A percentile compares a stretch with the other conserved stretches of the same genome.
These are phyloP conservation scores for Microascus cirrosus DNA, from an alignment of 2,329 filamentous ascomycete species.

Conservation along the genomic window DNA sequence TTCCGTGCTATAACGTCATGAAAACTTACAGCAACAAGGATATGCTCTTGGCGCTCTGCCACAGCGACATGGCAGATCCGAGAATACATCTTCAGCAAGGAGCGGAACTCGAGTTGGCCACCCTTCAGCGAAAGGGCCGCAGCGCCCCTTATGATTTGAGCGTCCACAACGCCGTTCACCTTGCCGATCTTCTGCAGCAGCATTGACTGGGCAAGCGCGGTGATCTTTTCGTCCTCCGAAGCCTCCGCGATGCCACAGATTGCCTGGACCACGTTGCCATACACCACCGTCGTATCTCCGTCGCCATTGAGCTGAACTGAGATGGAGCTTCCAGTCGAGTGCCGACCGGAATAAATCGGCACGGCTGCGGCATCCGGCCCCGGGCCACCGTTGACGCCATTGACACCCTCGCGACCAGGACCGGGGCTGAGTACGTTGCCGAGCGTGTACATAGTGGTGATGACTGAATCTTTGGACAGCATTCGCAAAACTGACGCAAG, in stretches of 20 bases:
- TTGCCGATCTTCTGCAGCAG: conserved; percentile 91
- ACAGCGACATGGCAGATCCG: conserved; percentile 65
- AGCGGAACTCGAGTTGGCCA: conserved; percentile 71
- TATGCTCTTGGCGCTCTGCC: conserved; percentile 51
- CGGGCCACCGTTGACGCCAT: conserved; percentile 27
- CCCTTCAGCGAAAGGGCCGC: conserved; percentile 68
- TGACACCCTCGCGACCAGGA: conserved; percentile 40
- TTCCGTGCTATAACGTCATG: background rate
- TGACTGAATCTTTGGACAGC: conserved; percentile 84
- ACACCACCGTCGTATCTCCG: conserved; percentile 66
- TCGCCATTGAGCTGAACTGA: conserved; percentile 66
- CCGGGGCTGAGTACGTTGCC: conserved; percentile 84
- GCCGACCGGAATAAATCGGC: conserved; percentile 39
- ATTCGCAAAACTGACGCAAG: conserved; percentile 71
- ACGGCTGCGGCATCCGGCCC: conserved; percentile 11
- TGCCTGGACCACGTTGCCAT: conserved; percentile 85
- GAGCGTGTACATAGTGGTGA: conserved; percentile 91
- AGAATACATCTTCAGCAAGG: conserved; percentile 73
- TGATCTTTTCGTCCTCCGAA: conserved; percentile 83
- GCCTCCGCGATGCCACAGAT: conserved; percentile 81
- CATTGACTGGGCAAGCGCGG: conserved; percentile 86
- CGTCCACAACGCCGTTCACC: conserved; percentile 69
- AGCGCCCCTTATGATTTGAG: conserved; percentile 73
- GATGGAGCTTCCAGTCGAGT: conserved; percentile 63
- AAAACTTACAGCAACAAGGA: conserved; percentile 58